Conservation (phyloP, 306 rosid species). For the Casuarina glauca region DNA sequence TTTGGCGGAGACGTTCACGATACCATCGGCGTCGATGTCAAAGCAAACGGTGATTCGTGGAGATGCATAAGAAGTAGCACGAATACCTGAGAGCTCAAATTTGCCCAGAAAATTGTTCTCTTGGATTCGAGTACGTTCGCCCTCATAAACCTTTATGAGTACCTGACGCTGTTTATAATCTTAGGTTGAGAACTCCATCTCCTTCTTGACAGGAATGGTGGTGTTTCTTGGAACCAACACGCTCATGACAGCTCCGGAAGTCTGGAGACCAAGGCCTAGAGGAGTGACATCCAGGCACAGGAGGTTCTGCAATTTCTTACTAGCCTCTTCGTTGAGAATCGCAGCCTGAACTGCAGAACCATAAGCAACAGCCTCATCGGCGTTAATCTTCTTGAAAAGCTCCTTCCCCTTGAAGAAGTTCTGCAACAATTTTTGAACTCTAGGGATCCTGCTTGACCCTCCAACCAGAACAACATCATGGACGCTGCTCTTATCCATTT, state of each 20-base stretch:
- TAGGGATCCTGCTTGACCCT: conserved; percentile 45
- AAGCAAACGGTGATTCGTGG: conserved; percentile 46
- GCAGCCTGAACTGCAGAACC: conserved; percentile 46
- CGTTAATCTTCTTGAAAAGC: conserved; percentile 43
- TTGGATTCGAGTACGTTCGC: conserved; percentile 10
- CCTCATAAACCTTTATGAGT: conserved; percentile 12
- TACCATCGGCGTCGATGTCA: conserved; percentile 46
- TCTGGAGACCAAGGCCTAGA: not conserved
- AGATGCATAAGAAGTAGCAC: conserved; percentile 47
- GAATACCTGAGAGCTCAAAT: conserved; percentile 45
- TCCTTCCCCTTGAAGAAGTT: conserved; percentile 28
- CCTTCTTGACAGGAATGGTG: not conserved
- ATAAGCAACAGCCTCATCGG: conserved; percentile 44
- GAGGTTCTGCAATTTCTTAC: not conserved
- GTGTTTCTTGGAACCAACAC: not conserved
- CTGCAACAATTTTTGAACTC: conserved; percentile 28
- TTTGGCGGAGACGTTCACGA: conserved; percentile 51
- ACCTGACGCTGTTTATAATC: conserved; percentile 46
- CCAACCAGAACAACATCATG: conserved; percentile 42
- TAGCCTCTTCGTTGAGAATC: conserved; percentile 31
- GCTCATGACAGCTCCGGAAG: not conserved
- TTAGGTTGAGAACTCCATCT: conserved; percentile 29
- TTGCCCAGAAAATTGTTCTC: conserved; percentile 51
- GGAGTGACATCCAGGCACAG: not conserved
- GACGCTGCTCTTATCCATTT: not conserved